Base-by-base conservation (phyloP, 352 stramenopile species). In the Phytophthora litchii region DNA sequence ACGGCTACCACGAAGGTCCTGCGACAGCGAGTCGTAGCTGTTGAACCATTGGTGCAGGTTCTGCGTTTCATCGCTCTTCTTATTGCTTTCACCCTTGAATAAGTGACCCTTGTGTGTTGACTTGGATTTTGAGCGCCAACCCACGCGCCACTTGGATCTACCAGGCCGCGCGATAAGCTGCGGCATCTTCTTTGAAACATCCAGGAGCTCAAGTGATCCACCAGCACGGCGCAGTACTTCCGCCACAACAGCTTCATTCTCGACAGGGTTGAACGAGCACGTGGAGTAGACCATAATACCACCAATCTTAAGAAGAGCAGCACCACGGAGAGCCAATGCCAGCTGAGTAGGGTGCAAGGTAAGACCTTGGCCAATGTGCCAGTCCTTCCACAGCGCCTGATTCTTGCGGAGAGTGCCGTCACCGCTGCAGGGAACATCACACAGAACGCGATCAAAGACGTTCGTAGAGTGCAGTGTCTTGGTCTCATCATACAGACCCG, bases 351-450 rank as follows among this genome's bases (percentile, higher is more conserved):
- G 71, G 57, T 99, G 97, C 56, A 99, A 78, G 10, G 76, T 93
- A 11, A 98, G 82, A 0, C 83, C 86, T 55, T 93, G 89, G 16
- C 78, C 76, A 36, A 98, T 96, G 60, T 87, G 93, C 96, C 96
- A 99, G 11, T 94, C 89, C 54, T 91, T 89, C 91, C 95, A 98
- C 42, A 98, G 78, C 25, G 86, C 57, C 34, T 97, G 94, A 71
- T 97, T 98, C 78, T 99, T 99, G 44, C 98, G 85, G 12, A 99
- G 72, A 16, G 98, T 99, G 49, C 97, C 98, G 67, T 99, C 98
- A 23, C 97, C 94, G 27, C 87, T 97, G 85, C 97, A 99, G 0
- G 97, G 97, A 13, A 99, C 98, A 76, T 99, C 97, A 64, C 90
- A 98, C 31, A 99, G 65, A 31, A 99, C 91, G n/a, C 95, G 83